Percentiles rank a stretch among this genome's conserved stretches.
These are phyloP conservation scores for Coriaria nepalensis DNA, from an alignment of 306 rosid genomes.

Conservation along the genomic window DNA sequence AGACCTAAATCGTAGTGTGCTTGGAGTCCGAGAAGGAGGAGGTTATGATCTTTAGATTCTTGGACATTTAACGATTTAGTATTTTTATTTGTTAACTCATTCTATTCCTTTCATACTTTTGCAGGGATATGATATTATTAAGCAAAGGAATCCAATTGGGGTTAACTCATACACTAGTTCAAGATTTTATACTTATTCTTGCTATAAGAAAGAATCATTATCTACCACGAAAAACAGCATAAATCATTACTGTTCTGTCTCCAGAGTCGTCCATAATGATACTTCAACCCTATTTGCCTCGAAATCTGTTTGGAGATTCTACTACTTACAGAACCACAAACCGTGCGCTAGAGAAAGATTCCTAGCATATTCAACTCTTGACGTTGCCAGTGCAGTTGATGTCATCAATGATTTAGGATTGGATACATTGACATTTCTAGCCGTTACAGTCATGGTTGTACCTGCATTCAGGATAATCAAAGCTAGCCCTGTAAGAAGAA, in stretches of 20 bases:
- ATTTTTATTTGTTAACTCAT: not conserved
- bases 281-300: conserved; percentile 15
- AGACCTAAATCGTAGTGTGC: too few species aligned
- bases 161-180: conserved; percentile 19
- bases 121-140: conserved; percentile 34
- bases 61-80: not conserved
- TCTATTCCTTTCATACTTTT: conserved; percentile 11
- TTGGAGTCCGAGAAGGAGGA: not conserved
- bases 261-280: conserved; percentile 23
- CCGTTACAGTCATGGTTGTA: conserved; percentile 69
- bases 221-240: conserved; percentile 20
- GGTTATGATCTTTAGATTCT: not conserved
- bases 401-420: conserved; percentile 83
- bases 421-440: conserved; percentile 82
- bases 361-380: conserved; percentile 32
- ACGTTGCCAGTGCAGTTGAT: conserved; percentile 64
- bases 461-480: conserved; percentile 69
- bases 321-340: conserved; percentile 24
- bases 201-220: conserved; percentile 23
- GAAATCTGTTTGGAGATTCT: conserved; percentile 18
- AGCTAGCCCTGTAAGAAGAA: conserved; percentile 53
- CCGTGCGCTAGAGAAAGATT: conserved; percentile 25
- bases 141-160: conserved; percentile 21
- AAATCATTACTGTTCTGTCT: conserved; percentile 19
- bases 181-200: conserved; percentile 21